Percentiles rank a stretch among this genome's conserved stretches.
phyloP scores from a whole-genome alignment of 768 basidiomycete species.

The Strobilomyces dryophilus region DNA sequence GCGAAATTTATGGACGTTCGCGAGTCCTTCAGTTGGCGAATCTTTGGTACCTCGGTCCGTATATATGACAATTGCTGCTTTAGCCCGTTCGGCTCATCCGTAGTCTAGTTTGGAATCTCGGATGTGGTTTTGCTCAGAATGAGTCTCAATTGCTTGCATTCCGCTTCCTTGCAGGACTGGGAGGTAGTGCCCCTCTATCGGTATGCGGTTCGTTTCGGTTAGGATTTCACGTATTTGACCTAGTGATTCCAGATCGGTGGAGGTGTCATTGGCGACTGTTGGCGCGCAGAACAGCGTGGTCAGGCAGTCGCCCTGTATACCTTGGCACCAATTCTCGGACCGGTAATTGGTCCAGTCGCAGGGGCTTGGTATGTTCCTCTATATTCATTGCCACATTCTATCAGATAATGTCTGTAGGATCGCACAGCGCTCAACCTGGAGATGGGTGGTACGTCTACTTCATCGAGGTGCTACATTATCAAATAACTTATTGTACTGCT shows the following conservation, averaged over 20 bases:
- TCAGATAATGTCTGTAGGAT: constrained; percentile 34
- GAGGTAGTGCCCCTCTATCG: constrained; percentile 66
- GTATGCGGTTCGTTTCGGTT: constrained; percentile 19
- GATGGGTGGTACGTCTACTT: constrained; percentile 54
- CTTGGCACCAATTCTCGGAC: constrained; percentile 61
- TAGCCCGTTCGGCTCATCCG: neutral
- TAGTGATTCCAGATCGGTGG: constrained; percentile 49
- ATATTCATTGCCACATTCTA: neutral
- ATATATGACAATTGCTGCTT: neutral
- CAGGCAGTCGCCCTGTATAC: constrained; percentile 51
- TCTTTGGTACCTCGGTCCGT: constrained; percentile 60
- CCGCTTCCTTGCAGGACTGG: constrained; percentile 65
- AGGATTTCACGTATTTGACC: neutral
- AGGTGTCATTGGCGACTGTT: constrained; percentile 60
- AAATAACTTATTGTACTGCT: neutral
- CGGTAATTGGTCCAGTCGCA: constrained; percentile 58
- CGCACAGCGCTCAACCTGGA: constrained; percentile 61
- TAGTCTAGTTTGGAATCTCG: constrained; percentile 55
- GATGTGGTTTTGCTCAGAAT: constrained; percentile 59
- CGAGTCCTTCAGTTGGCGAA: constrained; percentile 59
- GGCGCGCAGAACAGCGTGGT: constrained; percentile 61
- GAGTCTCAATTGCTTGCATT: constrained; percentile 59
- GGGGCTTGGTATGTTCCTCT: constrained; percentile 48
- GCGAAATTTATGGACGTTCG: constrained; percentile 68
- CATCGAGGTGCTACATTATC: neutral